These are phyloP conservation scores for Wolfiporia cocos DNA, from an alignment of 1,284 basidiomycete genomes.

Conservation along the genomic window DNA sequence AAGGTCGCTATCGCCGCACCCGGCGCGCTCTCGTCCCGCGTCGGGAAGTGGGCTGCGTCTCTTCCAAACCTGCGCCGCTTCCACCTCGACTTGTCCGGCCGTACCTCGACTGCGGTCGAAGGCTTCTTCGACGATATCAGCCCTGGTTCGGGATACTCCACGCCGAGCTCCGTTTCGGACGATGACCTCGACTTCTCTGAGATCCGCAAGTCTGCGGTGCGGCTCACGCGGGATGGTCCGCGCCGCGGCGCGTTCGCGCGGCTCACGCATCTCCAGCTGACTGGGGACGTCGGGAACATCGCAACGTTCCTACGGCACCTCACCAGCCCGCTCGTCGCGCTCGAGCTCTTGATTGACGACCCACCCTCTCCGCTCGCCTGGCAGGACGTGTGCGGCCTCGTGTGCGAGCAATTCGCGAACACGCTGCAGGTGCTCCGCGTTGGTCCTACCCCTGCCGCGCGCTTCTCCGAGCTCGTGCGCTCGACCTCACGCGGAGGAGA, in stretches of 20 bases:
- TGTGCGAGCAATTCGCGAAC: conserved; percentile 54
- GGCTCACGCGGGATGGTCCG: conserved; percentile 46
- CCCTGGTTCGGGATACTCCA: conserved; percentile 56
- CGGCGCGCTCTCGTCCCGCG: conserved; percentile 54
- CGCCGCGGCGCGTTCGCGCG: conserved; percentile 42
- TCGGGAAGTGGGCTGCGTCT: conserved; percentile 65
- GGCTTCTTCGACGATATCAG: conserved; percentile 69
- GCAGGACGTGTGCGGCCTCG: conserved; percentile 56
- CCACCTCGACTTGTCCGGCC: conserved; percentile 64
- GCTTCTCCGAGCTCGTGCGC: conserved; percentile 60
- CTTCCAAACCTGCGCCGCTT: conserved; percentile 54
- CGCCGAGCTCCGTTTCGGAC: conserved; percentile 60
- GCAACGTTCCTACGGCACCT: conserved; percentile 65
- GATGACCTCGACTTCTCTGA: conserved; percentile 69
- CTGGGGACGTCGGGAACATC: conserved; percentile 61
- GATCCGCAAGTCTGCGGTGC: conserved; percentile 58
- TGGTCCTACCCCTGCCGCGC: conserved; percentile 52
- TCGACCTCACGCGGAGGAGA: conserved; percentile 55
- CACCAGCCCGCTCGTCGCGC: conserved; percentile 47
- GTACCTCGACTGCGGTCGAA: conserved; percentile 60
- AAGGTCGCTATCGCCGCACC: conserved; percentile 62
- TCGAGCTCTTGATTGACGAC: conserved; percentile 72
- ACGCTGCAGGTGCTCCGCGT: conserved; percentile 56
- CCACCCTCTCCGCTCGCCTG: conserved; percentile 67
- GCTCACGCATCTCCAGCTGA: conserved; percentile 56